Evolutionary conservation across 164 flowering plant species (phyloP), one percentile per base, ranked within the genome.

Genomic region (Magnolia sinica): DNA sequence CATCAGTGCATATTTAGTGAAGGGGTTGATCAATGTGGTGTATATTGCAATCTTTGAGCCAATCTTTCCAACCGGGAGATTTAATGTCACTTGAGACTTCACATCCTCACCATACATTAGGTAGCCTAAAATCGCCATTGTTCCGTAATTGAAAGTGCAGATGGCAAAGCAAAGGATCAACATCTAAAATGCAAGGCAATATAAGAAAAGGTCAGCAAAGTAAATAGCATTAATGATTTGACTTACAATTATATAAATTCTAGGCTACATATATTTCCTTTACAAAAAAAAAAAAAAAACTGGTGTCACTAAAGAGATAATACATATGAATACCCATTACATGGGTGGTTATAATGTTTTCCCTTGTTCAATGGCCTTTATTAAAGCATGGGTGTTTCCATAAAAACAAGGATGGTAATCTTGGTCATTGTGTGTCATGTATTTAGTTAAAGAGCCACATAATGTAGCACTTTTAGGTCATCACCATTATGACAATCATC

Each of bases 61-160:
- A 1, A 89, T 50, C 52, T 84, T 87, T 1, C 73, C 19, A 0
- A 77, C 74, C 1, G 95, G 94, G 59, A 94, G 95, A 79, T 90
- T 89, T 13, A 92, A 49, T 20, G 98, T 91, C 65, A 95, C 80
- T 70, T 92, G 96, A 22, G 97, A 91, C 50, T 86, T 45, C 18
- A 91, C 85, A 0, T 83, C 50, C 50, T 90, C 78, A 0, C 98
- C 98, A 73, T 83, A 95, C 98, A 92, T 95, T 14, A 89, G 66
- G 83, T 89, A 91, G 4, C 96, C 98, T 52, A 88, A 19, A 19
- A 91, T 78, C 9, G 92, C 97, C 90, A 90, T 89, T 24, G 87
- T 83, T 64, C 88, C 88, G 69, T 91, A 92, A 63, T 68, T 76
- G 2, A 90, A 3, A n/a, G 94, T 91, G 61, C 89, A 83, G 14